Conservation (phyloP, 164 flowering plant species). For the Annona cherimola region DNA sequence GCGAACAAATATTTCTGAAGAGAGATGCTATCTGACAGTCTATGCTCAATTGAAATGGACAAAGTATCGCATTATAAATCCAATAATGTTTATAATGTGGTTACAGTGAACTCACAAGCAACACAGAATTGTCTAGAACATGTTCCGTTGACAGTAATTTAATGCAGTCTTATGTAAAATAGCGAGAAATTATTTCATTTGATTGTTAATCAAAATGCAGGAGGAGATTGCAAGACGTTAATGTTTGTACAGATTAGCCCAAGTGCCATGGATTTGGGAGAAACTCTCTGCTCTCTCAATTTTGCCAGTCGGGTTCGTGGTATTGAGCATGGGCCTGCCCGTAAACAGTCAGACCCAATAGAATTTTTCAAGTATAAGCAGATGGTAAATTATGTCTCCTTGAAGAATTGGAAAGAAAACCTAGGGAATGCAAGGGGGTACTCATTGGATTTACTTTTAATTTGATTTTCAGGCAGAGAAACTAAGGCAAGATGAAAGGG, state of each 20-base stretch:
- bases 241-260: constrained; percentile 96
- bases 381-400: constrained; percentile 41
- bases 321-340: constrained; percentile 77
- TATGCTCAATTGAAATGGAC: too few species aligned
- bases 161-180: too few species aligned
- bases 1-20: too few species aligned
- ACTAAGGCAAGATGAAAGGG: constrained; percentile 82
- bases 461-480: constrained; percentile 61
- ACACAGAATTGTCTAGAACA: too few species aligned
- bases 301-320: constrained; percentile 87
- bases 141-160: too few species aligned
- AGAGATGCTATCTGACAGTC: too few species aligned
- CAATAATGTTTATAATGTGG: too few species aligned
- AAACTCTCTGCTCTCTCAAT: constrained; percentile 81
- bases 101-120: too few species aligned
- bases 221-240: constrained; percentile 90
- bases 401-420: neutral
- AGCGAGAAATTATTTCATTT: too few species aligned
- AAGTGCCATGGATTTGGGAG: constrained; percentile 59
- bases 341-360: constrained; percentile 61
- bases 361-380: constrained; percentile 79
- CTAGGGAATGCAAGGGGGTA: neutral
- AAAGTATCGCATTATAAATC: too few species aligned
- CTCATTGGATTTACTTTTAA: neutral
- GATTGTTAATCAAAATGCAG: constrained; percentile 29